Evolutionary conservation across 768 basidiomycete genomes (phyloP), one percentile per base, ranked within the genome.

Genomic region (Peribolospora kevripleyi): DNA sequence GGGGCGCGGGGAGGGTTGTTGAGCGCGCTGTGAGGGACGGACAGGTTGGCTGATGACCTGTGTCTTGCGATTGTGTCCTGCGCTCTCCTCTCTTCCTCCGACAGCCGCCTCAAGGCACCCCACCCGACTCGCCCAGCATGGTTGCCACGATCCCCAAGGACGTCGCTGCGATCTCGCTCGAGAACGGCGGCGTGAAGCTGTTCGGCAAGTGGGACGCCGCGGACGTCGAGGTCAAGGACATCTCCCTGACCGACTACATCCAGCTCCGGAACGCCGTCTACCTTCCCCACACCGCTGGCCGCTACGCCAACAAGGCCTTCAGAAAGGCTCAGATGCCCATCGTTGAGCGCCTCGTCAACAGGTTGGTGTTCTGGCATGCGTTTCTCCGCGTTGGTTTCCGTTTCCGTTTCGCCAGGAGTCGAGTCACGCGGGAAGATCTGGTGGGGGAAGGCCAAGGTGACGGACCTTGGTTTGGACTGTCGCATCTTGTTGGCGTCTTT

Each of bases 261-360:
- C 90, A 97, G 76, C 82, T 91, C 71, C 60, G 60, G 58, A 61
- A 61, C 58, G 50, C 60, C 40, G 42, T 59, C 54, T 53, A 55
- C 54, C 60, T 59, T 51, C 91, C 91, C 58, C 91, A 98, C 77
- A 98, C 93, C 58, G 90, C 91, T 61, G 93, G 93, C 62, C 86
- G 93, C 71, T 97, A 95, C 70, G 86, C 90, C 67, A 90, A 90
- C 76, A 95, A 95, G 75, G 90, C 95, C 72, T 98, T 97, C 81
- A 95, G 90, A 77, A 98, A 98, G 80, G 88, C 87, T 5, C 86
- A 93, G 70, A 98, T 98, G 93, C 93, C 93, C 67, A 91, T 98
- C 68, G 93, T 97, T 64, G 93, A 98, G 73, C 85, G 93, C 68
- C 75, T 98, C 67, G 93, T 97, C 62, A 90, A 95, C 76, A 81